Percentiles rank a stretch among this genome's conserved stretches.
These are phyloP conservation scores for Thecaphora thlaspeos DNA, from an alignment of 1,284 basidiomycete genomes.

Conservation along the genomic window DNA sequence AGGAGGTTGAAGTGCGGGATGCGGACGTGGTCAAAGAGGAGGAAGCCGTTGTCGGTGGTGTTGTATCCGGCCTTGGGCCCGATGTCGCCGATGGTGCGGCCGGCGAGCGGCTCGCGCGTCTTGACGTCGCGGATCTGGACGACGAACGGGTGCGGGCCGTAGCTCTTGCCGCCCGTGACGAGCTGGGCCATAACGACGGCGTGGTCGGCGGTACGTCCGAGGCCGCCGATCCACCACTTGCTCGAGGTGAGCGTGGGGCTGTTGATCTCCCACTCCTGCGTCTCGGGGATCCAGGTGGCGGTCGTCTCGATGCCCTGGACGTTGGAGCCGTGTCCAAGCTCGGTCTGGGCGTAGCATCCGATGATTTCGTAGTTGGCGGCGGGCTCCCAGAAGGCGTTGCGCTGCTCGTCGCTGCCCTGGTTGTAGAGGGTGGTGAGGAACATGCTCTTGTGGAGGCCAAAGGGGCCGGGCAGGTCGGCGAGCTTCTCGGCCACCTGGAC, in stretches of 20 bases:
- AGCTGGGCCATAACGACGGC: slow-evolving; percentile 60
- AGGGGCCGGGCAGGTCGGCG: slow-evolving; percentile 46
- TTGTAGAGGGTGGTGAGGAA: slow-evolving; percentile 52
- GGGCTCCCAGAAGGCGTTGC: slow-evolving; percentile 44
- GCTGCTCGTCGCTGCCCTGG: slow-evolving; percentile 50
- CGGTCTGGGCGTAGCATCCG: slow-evolving; percentile 52
- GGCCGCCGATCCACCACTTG: slow-evolving; percentile 58
- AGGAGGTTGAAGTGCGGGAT: slow-evolving; percentile 59
- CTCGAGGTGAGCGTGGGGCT: slow-evolving; percentile 39
- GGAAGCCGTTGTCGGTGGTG: slow-evolving; percentile 57
- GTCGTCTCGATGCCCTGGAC: slow-evolving; percentile 50
- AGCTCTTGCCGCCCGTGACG: slow-evolving; percentile 55
- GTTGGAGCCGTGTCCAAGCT: slow-evolving; percentile 51
- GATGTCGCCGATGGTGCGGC: slow-evolving; percentile 57
- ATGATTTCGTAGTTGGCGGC: slow-evolving; percentile 45
- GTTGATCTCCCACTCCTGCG: slow-evolving; percentile 46
- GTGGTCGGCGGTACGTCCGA: slow-evolving; percentile 58
- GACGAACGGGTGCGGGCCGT: slow-evolving; percentile 58
- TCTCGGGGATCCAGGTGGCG: slow-evolving; percentile 40
- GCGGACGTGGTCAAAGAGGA: slow-evolving; percentile 47
- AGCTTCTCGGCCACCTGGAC: slow-evolving; percentile 39
- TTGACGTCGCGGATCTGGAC: slow-evolving; percentile 58
- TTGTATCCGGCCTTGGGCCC: slow-evolving; percentile 58
- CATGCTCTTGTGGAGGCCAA: slow-evolving; percentile 50
- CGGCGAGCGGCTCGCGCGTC: slow-evolving; percentile 57